These are phyloP conservation scores for Calonectria fujianensis DNA, from an alignment of 2,329 filamentous ascomycete genomes.

Conservation along the genomic window DNA sequence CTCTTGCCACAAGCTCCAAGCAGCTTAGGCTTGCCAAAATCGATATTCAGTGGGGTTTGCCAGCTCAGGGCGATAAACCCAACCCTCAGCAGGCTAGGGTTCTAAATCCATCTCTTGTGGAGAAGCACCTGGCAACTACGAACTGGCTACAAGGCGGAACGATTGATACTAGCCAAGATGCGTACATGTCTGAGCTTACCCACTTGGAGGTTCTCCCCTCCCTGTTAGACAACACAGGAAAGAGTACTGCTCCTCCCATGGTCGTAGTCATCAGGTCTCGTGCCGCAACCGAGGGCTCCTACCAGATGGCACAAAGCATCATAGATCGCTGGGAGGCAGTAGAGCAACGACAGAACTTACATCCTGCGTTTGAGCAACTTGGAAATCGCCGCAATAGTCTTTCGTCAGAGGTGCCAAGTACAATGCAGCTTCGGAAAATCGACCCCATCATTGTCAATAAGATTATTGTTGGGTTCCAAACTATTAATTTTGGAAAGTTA, in stretches of 20 bases:
- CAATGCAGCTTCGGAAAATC: slow-evolving; percentile 74
- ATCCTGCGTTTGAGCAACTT: slow-evolving; percentile 86
- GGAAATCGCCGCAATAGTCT: slow-evolving; percentile 76
- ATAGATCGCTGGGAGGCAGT: slow-evolving; percentile 90
- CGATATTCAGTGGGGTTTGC: slow-evolving; percentile 81
- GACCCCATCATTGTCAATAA: slow-evolving; percentile 83
- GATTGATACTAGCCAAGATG: slow-evolving; percentile 65
- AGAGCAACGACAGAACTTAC: slow-evolving; percentile 79
- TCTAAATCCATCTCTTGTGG: slow-evolving; percentile 72
- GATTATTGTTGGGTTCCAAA: slow-evolving; percentile 80
- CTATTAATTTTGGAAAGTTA: slow-evolving; percentile 82
- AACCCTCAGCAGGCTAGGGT: slow-evolving; percentile 66
- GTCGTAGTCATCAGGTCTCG: slow-evolving; percentile 84
- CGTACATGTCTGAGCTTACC: slow-evolving; percentile 78
- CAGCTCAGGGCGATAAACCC: slow-evolving; percentile 72
- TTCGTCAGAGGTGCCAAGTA: slow-evolving; percentile 57
- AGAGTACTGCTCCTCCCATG: slow-evolving; percentile 74
- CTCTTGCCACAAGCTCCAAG: slow-evolving; percentile 80
- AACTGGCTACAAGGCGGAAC: slow-evolving; percentile 73
- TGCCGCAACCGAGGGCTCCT: slow-evolving; percentile 72
- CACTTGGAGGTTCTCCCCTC: slow-evolving; percentile 84
- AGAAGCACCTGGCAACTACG: slow-evolving; percentile 74
- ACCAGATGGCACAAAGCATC: slow-evolving; percentile 81
- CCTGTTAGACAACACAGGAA: slow-evolving; percentile 75
- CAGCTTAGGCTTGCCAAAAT: slow-evolving; percentile 85